Evolutionary conservation across 2,329 filamentous ascomycete species (phyloP), one percentile per base, ranked within the genome.

Genomic region (Pestalotiopsis sp.): DNA sequence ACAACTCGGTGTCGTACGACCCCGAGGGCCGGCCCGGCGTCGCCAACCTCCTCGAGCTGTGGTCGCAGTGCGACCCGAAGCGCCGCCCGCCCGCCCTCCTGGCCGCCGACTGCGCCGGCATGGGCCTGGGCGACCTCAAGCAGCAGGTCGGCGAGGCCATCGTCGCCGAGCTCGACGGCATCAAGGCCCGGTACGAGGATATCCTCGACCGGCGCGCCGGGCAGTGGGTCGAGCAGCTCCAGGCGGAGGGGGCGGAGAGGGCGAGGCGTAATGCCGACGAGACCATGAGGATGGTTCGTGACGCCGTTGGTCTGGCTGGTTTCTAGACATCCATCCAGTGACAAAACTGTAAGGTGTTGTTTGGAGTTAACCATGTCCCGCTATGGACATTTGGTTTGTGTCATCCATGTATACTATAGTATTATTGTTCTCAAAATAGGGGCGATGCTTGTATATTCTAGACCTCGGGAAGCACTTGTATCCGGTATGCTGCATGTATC

Each of bases 21-120:
- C 90, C 90, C 0, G 75, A 78, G 0, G 75, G 73, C 0, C 86
- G 96, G 27, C 95, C 95, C 0, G 96, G 94, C 0, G 92, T 99
- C 3, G 91, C 95, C 12, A 99, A 98, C 77, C 84, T 99, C 13
- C 81, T 99, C 1, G 90, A 94, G 68, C 88, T 99, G 17, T 81
- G 95, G n/a, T 90, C 90, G 27, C 88, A 93, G 70, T 89, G 95
- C 73, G 87, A 91, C 66, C 72, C 77, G 3, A 73, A 79, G 31
- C 75, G 76, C 3, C 74, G 75, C 49, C 75, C 76, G 56, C 77
- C 81, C 13, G 76, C 76, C 39, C 75, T 76, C 39, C 70, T 83
- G n/a, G 80, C 78, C 1, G 70, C 72, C 23, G 72, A 75, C 23
- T 75, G 81, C 63, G 72, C 74, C 2, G 79, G 77, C 14, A 77